Evolutionary conservation across 257 asterid genomes (phyloP).

Genomic region (Anisodus acutangulus): DNA sequence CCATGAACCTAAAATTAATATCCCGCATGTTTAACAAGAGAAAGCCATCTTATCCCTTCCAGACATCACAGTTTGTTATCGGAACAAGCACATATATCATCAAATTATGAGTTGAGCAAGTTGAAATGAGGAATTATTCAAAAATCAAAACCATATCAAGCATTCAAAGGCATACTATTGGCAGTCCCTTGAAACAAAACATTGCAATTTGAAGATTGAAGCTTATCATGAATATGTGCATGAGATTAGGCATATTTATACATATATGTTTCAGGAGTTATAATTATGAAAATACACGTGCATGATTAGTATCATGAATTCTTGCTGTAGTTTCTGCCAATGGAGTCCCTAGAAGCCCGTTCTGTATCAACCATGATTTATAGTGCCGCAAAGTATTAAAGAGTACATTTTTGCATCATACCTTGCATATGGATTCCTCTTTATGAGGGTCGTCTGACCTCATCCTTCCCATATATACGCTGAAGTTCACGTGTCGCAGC

Average conservation of each 20-base stretch:
- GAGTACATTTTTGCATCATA: slow-evolving; percentile 14
- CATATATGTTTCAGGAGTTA: not conserved
- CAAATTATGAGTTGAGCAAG: not conserved
- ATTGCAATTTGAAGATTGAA: slow-evolving; percentile 11
- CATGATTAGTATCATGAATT: slow-evolving; percentile 6
- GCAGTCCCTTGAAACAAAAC: not conserved
- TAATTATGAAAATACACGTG: not conserved
- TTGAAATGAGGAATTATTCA: slow-evolving; percentile 6
- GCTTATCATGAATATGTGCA: not conserved
- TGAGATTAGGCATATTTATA: too few species aligned
- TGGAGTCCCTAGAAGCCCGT: not conserved
- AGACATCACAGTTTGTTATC: not conserved
- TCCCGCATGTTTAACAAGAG: not conserved
- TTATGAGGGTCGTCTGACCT: slow-evolving; percentile 33
- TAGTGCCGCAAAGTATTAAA: not conserved
- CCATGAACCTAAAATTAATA: not conserved
- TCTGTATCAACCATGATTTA: not conserved
- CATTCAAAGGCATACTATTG: slow-evolving; percentile 13
- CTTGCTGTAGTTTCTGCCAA: not conserved
- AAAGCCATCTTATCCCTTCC: slow-evolving; percentile 13
- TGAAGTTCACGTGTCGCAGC: slow-evolving; percentile 52
- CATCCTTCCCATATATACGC: slow-evolving; percentile 43
- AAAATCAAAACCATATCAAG: not conserved
- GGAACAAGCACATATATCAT: not conserved
- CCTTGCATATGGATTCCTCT: slow-evolving; percentile 15